phyloP scores from a whole-genome alignment of 768 basidiomycete genomes.

The Mycena amicta region DNA sequence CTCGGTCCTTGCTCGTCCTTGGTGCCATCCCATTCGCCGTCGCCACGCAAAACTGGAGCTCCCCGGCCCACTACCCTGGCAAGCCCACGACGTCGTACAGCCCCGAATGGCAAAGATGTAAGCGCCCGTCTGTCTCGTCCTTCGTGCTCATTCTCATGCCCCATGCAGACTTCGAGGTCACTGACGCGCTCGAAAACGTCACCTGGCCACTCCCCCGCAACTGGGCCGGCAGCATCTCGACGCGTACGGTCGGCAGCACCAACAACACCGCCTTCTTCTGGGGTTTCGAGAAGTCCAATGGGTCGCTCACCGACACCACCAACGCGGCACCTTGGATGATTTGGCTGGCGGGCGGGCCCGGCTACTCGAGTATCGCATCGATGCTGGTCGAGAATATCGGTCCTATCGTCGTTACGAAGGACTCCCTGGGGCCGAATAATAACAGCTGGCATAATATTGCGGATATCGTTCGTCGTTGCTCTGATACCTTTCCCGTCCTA shows the following conservation, averaged over 20 bases:
- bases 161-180: conserved; percentile 38
- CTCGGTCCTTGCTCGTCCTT: conserved; percentile 3
- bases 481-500: no score
- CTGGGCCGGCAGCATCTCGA: conserved; percentile 40
- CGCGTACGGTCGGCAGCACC: conserved; percentile 32
- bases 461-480: conserved; percentile 3
- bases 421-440: conserved; percentile 9
- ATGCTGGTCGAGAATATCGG: no score
- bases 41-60: conserved; percentile 39
- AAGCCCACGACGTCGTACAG: no score
- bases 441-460: conserved; percentile 16
- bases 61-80: conserved; percentile 31
- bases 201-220: conserved; percentile 33
- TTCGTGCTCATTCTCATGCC: not conserved
- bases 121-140: conserved; percentile 4
- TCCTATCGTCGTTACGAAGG: no score
- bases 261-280: conserved; percentile 45
- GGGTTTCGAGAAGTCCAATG: no score
- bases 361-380: conserved; percentile 12
- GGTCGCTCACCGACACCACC: conserved; percentile 35
- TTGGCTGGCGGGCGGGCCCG: conserved; percentile 30
- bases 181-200: conserved; percentile 35
- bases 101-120: conserved; percentile 41
- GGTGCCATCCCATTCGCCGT: conserved; percentile 3
- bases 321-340: conserved; percentile 38